These are phyloP conservation scores for Dicorynia guianensis DNA, from an alignment of 306 rosid species.

Conservation along the genomic window DNA sequence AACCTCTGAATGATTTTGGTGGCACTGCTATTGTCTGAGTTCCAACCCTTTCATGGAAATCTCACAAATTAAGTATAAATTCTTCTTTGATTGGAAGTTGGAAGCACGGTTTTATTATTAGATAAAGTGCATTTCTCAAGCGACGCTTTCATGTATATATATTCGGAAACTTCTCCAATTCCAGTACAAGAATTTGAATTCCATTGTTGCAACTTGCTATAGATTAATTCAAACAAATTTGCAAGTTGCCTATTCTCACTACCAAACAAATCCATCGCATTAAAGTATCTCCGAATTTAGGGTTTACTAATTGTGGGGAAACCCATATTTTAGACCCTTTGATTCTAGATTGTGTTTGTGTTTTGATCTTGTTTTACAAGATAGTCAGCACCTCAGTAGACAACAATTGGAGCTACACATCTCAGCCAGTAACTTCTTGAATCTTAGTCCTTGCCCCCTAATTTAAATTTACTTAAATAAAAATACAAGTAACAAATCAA, in stretches of 20 bases:
- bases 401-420: not conserved
- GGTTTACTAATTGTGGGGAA: conserved; percentile 10
- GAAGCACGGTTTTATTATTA: too few relatives aligned
- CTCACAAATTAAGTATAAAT: too few relatives aligned
- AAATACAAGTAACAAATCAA: too few relatives aligned
- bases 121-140: too few relatives aligned
- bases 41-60: too few relatives aligned
- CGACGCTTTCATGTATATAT: too few relatives aligned
- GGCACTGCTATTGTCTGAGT: too few relatives aligned
- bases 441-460: too few relatives aligned
- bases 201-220: too few relatives aligned
- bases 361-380: not conserved
- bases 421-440: not conserved
- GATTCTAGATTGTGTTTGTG: not conserved
- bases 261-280: conserved; percentile 2
- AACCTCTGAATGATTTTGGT: too few relatives aligned
- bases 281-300: conserved; percentile 16
- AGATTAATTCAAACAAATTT: not conserved
- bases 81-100: too few relatives aligned
- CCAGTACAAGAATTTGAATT: not conserved
- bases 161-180: not conserved
- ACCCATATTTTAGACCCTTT: conserved; percentile 30
- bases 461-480: too few relatives aligned
- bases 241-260: conserved; percentile 30
- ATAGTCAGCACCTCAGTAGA: not conserved